Evolutionary conservation across 306 rosid species (phyloP).

Genomic region (Citrullus colocynthis): DNA sequence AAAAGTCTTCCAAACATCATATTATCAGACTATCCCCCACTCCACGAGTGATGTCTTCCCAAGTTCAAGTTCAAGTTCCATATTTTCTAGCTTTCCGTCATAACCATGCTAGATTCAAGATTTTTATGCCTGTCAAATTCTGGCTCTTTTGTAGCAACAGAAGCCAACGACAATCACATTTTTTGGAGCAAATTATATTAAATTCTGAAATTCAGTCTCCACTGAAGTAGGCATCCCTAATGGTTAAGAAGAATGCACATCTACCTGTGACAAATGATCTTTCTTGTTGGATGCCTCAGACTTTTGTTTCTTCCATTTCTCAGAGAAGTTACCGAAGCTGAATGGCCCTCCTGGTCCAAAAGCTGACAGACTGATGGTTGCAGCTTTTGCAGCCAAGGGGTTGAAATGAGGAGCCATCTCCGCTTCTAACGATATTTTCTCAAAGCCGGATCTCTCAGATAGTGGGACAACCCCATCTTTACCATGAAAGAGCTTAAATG

Average conservation of each 20-base stretch:
- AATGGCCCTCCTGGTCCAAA: slow-evolving; percentile 65
- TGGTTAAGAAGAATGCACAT: background rate
- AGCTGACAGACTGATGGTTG: slow-evolving; percentile 60
- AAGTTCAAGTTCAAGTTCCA: background rate
- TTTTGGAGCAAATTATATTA: background rate
- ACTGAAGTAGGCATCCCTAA: background rate
- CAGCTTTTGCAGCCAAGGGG: slow-evolving; percentile 58
- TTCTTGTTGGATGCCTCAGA: slow-evolving; percentile 35
- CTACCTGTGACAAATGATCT: slow-evolving; percentile 44
- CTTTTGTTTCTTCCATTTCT: slow-evolving; percentile 62
- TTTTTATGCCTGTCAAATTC: background rate
- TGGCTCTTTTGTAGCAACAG: background rate
- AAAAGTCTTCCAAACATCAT: background rate
- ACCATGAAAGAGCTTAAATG: slow-evolving; percentile 78
- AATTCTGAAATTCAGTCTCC: background rate
- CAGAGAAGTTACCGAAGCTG: slow-evolving; percentile 47
- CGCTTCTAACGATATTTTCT: slow-evolving; percentile 14
- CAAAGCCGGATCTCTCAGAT: slow-evolving; percentile 26
- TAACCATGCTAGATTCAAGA: background rate
- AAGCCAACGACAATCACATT: background rate
- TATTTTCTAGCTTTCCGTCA: background rate
- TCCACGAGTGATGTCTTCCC: background rate
- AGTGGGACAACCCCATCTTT: slow-evolving; percentile 75
- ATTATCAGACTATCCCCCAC: background rate
- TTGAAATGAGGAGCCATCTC: slow-evolving; percentile 46